phyloP scores from a whole-genome alignment of 2,329 filamentous ascomycete species.

The Aspergillus ibericus region DNA sequence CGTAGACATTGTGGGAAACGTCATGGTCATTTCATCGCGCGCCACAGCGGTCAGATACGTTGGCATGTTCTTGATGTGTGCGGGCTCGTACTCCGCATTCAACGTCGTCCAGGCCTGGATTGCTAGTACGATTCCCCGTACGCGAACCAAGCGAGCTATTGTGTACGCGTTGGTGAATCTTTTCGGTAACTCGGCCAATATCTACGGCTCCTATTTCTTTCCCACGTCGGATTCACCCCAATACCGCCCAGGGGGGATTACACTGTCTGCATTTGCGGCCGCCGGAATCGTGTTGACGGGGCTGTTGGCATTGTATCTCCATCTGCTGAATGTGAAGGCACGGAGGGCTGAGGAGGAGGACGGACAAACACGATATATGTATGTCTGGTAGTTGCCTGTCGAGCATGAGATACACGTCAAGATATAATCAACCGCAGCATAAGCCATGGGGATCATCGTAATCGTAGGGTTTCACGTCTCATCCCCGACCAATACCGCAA shows the following conservation, averaged over 20 bases:
- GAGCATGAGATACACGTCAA: neutral
- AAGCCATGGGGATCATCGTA: too few species aligned
- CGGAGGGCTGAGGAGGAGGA: constrained; percentile 9
- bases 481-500: too few species aligned
- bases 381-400: constrained; percentile 5
- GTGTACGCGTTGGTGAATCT: constrained; percentile 23
- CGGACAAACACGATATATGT: constrained; percentile 12
- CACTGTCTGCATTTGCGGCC: constrained; percentile 18
- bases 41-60: constrained; percentile 17
- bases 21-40: constrained; percentile 18
- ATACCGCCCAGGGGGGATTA: constrained; percentile 20
- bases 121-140: constrained; percentile 24
- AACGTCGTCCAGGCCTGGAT: constrained; percentile 24
- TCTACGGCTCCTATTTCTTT: constrained; percentile 25
- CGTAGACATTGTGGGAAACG: constrained; percentile 21
- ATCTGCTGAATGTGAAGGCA: constrained; percentile 8
- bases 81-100: constrained; percentile 21
- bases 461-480: too few species aligned
- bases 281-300: constrained; percentile 13
- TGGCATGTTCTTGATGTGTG: constrained; percentile 24
- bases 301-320: constrained; percentile 8
- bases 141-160: constrained; percentile 21
- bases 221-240: constrained; percentile 16
- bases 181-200: constrained; percentile 21
- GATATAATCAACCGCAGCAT: neutral